Percentiles rank a stretch among this genome's conserved stretches.
Evolutionary conservation across 1,139 yeast genomes (phyloP).

Genomic region (Pichia sp.): DNA sequence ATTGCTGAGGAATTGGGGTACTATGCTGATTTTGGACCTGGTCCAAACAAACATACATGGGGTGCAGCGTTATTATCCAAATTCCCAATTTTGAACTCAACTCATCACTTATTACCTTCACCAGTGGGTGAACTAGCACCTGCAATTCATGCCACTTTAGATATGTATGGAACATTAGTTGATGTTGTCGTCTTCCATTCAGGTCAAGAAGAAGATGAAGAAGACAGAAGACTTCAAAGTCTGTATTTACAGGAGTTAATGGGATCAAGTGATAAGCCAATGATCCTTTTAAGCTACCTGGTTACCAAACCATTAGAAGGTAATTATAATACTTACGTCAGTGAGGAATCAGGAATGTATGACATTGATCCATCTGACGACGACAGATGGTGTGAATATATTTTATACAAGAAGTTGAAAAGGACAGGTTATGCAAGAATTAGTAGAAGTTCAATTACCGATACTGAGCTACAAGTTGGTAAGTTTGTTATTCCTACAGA

Average conservation of each 20-base stretch:
- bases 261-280: conserved; percentile 72
- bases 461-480: conserved; percentile 93
- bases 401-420: conserved; percentile 75
- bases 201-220: conserved; percentile 96
- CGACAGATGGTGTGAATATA: conserved; percentile 99
- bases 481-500: conserved; percentile 65
- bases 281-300: conserved; percentile 77
- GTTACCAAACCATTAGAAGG: conserved; percentile 85
- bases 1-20: conserved; percentile 89
- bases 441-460: conserved; percentile 89
- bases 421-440: conserved; percentile 93
- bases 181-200: conserved; percentile 96
- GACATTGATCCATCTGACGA: conserved; percentile 92
- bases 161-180: conserved; percentile 76
- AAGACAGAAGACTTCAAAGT: conserved; percentile 85
- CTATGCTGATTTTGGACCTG: conserved; percentile 97
- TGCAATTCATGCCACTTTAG: conserved; percentile 92
- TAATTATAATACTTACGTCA: conserved; percentile 85
- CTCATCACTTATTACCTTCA: conserved; percentile 87
- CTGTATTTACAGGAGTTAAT: conserved; percentile 67
- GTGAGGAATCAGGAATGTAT: conserved; percentile 76
- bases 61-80: conserved; percentile 89
- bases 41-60: conserved; percentile 98
- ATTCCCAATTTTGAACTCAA: conserved; percentile 84
- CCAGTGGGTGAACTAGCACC: conserved; percentile 99